phyloP scores from a whole-genome alignment of 768 basidiomycete genomes.

The Xerocomellus dryophilus region DNA sequence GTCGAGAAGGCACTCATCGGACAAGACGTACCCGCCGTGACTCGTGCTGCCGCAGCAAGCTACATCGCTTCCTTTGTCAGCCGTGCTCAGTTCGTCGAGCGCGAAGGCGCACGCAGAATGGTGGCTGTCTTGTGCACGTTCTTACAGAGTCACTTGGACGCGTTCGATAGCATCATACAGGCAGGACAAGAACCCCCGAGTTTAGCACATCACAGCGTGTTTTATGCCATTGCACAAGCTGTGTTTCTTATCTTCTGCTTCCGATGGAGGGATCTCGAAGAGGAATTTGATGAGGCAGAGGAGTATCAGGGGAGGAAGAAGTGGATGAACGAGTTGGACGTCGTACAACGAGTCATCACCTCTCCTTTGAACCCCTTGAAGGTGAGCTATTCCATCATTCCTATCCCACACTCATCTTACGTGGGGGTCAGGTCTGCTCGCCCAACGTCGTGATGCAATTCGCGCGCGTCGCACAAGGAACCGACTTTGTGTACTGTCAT shows the following conservation, averaged over 20 bases:
- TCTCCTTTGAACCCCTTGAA: conserved; percentile 89
- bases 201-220: conserved; percentile 59
- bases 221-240: conserved; percentile 90
- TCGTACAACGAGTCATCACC: conserved; percentile 75
- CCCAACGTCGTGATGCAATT: conserved; percentile 90
- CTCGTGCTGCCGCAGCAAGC: conserved; percentile 87
- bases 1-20: conserved; percentile 82
- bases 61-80: conserved; percentile 93
- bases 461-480: conserved; percentile 86
- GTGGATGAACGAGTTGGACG: conserved; percentile 82
- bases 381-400: conserved; percentile 9
- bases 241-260: conserved; percentile 98
- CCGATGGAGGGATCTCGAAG: conserved; percentile 85
- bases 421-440: conserved; percentile 72
- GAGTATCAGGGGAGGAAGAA: conserved; percentile 51
- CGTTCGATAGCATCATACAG: conserved; percentile 51
- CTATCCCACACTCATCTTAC: not conserved
- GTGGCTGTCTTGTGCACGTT: conserved; percentile 85
- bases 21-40: conserved; percentile 59
- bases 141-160: conserved; percentile 71
- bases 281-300: conserved; percentile 55
- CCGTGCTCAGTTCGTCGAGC: conserved; percentile 82
- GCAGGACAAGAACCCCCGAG: conserved; percentile 33
- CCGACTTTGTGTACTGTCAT: conserved; percentile 92
- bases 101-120: conserved; percentile 67